phyloP scores from a whole-genome alignment of 352 stramenopile genomes.

The Pythium volutum region DNA sequence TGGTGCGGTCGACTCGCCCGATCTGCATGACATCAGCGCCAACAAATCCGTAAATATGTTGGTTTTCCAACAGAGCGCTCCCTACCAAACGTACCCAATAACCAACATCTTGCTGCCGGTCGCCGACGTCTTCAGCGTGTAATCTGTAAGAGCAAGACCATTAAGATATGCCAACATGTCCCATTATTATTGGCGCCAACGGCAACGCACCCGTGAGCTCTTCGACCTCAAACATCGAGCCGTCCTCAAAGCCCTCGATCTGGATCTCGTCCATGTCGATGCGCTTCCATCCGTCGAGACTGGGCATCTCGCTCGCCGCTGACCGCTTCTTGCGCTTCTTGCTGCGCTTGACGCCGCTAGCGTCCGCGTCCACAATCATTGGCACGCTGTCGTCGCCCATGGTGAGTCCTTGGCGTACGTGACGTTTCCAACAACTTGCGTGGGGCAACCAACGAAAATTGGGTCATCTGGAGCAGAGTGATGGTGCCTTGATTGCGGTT shows the following conservation, averaged over 20 bases:
- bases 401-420: background rate
- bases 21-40: background rate
- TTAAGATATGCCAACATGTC: background rate
- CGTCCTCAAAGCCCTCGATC: conserved; percentile 83
- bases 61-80: conserved; percentile 2
- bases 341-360: conserved; percentile 25
- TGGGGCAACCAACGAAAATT: conserved; percentile 16
- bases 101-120: conserved; percentile 58
- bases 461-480: background rate
- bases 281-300: conserved; percentile 46
- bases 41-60: background rate
- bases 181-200: background rate
- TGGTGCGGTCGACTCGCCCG: background rate
- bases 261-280: conserved; percentile 74
- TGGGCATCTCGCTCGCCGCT: conserved; percentile 1
- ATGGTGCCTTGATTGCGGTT: conserved; percentile 17
- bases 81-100: conserved; percentile 21
- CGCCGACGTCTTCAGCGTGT: conserved; percentile 54
- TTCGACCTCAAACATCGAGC: conserved; percentile 79
- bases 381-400: conserved; percentile 32
- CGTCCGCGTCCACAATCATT: conserved; percentile 20
- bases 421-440: conserved; percentile 1
- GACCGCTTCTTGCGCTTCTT: conserved; percentile 70
- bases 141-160: conserved; percentile 33
- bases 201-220: conserved; percentile 61